Conservation (phyloP, 2,329 filamentous ascomycete genomes). For the Rosellinia necatrix region DNA sequence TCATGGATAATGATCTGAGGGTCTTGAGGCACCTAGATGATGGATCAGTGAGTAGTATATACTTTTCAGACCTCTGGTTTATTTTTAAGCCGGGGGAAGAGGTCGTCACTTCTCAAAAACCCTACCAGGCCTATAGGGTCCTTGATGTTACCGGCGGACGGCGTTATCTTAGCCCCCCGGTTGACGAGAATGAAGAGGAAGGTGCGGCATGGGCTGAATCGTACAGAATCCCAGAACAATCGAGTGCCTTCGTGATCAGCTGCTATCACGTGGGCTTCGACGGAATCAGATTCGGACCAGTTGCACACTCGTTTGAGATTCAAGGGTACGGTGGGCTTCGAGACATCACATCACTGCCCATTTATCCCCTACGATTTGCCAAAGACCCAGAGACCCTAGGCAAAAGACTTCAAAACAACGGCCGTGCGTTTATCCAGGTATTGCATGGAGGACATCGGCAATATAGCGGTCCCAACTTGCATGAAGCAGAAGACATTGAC, state of each 20-base stretch:
- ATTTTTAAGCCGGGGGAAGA: conserved; percentile 37
- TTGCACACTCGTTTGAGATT: conserved; percentile 26
- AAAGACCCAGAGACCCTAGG: background rate
- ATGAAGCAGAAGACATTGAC: conserved; percentile 34
- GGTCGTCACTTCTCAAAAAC: conserved; percentile 28
- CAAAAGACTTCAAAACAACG: too few relatives aligned
- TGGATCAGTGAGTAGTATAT: too few relatives aligned
- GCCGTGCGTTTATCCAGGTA: too few relatives aligned
- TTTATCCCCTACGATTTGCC: conserved; percentile 27
- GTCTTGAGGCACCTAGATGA: too few relatives aligned
- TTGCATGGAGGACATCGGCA: conserved; percentile 32
- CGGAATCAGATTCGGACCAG: conserved; percentile 31
- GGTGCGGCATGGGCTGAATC: too few relatives aligned
- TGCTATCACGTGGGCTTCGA: conserved; percentile 38
- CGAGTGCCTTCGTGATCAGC: conserved; percentile 3
- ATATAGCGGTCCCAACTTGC: conserved; percentile 32
- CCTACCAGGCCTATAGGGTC: conserved; percentile 39
- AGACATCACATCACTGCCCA: conserved; percentile 25
- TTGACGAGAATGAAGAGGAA: too few relatives aligned
- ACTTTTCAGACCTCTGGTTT: conserved; percentile 41
- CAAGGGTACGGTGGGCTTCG: conserved; percentile 26
- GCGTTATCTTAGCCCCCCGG: background rate
- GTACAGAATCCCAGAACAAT: too few relatives aligned
- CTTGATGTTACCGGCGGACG: conserved; percentile 7
- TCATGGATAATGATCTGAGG: too few relatives aligned